Conservation (phyloP, 2,329 filamentous ascomycete species). For the Verticillium alfalfae region DNA sequence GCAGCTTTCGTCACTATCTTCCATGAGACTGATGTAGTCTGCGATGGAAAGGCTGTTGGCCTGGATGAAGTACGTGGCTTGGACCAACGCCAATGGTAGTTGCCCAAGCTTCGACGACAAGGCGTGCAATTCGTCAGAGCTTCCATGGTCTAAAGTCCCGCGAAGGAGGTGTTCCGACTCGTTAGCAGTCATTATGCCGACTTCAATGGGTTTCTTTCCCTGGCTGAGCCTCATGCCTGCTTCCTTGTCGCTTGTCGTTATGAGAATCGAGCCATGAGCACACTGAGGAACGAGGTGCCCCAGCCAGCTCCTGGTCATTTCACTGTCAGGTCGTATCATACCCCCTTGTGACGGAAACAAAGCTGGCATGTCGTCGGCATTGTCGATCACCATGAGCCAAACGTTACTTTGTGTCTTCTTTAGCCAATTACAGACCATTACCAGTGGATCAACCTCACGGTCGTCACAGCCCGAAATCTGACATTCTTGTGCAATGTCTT, state of each 20-base stretch:
- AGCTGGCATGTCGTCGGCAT: slow-evolving; percentile 13
- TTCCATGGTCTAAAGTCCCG: slow-evolving; percentile 4
- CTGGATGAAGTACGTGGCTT: slow-evolving; percentile 27
- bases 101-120: slow-evolving; percentile 20
- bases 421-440: slow-evolving; percentile 21
- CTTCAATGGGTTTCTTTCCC: slow-evolving; percentile 15
- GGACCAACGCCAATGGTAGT: slow-evolving; percentile 25
- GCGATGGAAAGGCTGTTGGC: slow-evolving; percentile 17
- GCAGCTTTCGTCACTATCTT: slow-evolving; percentile 13
- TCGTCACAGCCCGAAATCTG: slow-evolving; percentile 15
- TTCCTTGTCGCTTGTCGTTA: slow-evolving; percentile 28
- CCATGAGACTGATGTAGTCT: slow-evolving; percentile 20
- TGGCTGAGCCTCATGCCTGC: slow-evolving; percentile 15
- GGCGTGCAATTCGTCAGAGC: not conserved
- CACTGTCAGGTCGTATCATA: not conserved
- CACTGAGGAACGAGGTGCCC: slow-evolving; percentile 19
- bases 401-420: slow-evolving; percentile 10
- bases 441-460: slow-evolving; percentile 3
- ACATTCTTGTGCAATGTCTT: slow-evolving; percentile 17
- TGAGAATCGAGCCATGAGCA: slow-evolving; percentile 19
- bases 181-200: slow-evolving; percentile 18
- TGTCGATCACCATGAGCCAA: slow-evolving; percentile 15
- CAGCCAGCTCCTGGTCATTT: not conserved
- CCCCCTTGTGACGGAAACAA: not conserved
- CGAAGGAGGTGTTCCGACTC: slow-evolving; percentile 18